Percentiles rank a stretch among this genome's conserved stretches.
Conservation (phyloP, 768 basidiomycete species). For the Boletellus ananas region DNA sequence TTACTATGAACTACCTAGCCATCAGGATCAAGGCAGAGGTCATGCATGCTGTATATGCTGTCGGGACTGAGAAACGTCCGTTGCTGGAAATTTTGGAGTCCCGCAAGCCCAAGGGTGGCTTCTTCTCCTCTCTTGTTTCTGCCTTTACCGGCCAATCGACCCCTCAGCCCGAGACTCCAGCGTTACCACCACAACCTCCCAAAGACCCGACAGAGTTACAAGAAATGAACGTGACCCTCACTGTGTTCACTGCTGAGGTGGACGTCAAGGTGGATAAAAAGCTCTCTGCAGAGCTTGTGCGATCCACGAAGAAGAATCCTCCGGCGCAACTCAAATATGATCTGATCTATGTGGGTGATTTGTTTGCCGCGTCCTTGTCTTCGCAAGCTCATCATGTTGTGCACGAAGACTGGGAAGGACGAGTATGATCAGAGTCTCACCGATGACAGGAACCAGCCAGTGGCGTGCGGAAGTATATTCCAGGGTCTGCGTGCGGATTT, state of each 20-base stretch:
- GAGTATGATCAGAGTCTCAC: conserved; percentile 71
- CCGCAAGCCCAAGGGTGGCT: conserved; percentile 36
- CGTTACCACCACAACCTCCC: conserved; percentile 8
- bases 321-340: conserved; percentile 72
- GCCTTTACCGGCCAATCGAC: conserved; percentile 19
- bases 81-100: conserved; percentile 30
- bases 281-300: conserved; percentile 66
- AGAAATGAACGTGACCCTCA: conserved; percentile 27
- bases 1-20: conserved; percentile 36
- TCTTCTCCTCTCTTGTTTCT: conserved; percentile 42
- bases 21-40: conserved; percentile 78
- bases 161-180: conserved; percentile 9
- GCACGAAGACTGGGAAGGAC: conserved; percentile 67
- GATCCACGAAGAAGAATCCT: conserved; percentile 94
- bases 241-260: conserved; percentile 39
- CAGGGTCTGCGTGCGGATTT: conserved; percentile 84
- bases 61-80: conserved; percentile 57
- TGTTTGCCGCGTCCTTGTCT: background rate
- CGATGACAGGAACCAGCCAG: conserved; percentile 57
- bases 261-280: conserved; percentile 63
- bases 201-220: conserved; percentile 26
- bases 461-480: conserved; percentile 76
- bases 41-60: conserved; percentile 73
- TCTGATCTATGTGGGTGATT: conserved; percentile 62
- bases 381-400: conserved; percentile 18